Base-by-base conservation (phyloP, 1,284 basidiomycete genomes). In the Sporisorium scitamineum region DNA sequence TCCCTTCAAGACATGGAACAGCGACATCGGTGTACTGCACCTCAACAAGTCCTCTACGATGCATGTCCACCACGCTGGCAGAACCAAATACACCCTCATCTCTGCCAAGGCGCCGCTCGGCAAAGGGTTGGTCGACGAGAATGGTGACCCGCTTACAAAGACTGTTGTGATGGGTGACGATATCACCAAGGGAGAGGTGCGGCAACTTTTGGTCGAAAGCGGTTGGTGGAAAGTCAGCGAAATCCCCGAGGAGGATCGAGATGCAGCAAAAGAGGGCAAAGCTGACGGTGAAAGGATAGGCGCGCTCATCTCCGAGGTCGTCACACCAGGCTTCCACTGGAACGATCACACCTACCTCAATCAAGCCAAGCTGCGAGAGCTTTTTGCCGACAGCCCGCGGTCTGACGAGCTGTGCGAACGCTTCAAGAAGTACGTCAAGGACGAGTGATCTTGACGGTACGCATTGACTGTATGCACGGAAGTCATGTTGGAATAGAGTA, bases 181-280 rank as follows among this genome's bases (percentile, higher is more conserved):
- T 47, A 24, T 77, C 5, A 45, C 56, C 0, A 60, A 60, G 2
- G 75, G 78, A 16, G 78, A 78, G 48, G 69, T 75, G n/a, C 70
- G 78, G 3, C 78, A 80, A 41, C 56, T 80, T 1, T 22, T 78
- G 8, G 78, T 80, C 0, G 75, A 77, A 31, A 71, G 71, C 14
- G 69, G 72, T 11, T 77, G 75, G 75, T 80, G 78, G 78, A 80
- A 80, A 62, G 65, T 67, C 20, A 77, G 75, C 54, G 75, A 80
- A 44, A 55, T 78, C 8, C 71, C 68, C 0, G 56, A 60, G 14
- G 61, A 68, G 29, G 77, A 79, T 34, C 57, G 68, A 1, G 22
- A 29, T 0, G 62, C 65, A 27, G 61, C 51, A 14, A 16, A 47
- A 3, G 29, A 61, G 16, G 66, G 63, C 31, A 26, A 47, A 10